Evolutionary conservation across 441 rosid genomes (phyloP), one percentile per base, ranked within the genome.

Genomic region (Bruguiera hainesii): DNA sequence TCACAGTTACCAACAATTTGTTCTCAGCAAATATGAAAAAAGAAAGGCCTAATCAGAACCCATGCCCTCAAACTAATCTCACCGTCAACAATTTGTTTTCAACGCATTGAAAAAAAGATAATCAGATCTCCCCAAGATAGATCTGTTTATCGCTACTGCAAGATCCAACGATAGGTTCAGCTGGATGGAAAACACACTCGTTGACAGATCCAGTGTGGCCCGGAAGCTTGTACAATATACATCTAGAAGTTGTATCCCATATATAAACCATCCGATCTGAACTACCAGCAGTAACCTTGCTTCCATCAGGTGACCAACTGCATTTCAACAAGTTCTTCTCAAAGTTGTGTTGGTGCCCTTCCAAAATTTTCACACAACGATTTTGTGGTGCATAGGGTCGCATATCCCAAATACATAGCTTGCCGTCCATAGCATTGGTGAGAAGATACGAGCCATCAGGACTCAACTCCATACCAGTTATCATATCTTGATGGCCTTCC

Each of bases 401-500:
- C 97, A 91, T 91, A 67, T 93, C 96, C 97, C 97, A 93, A 39
- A 93, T 87, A 74, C 87, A 88, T 49, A 93, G 96, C 88, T 88
- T 94, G 80, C 84, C 77, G 70, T 94, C 96, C 98, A 94, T 94
- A 15, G 89, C 93, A 72, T 85, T 94, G 29, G 96, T 89, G 56
- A 94, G 93, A 73, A 94, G 97, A 66, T 94, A 91, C 3, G 97
- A 93, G 49, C 98, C 98, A 56, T 93, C 98, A 37, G 97, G 97
- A 60, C 98, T 93, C 78, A 89, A 59, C 72, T 85, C 84, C 98
- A 93, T 91, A 30, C 93, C 84, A 1, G 97, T 93, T 72, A 89
- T 89, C 79, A 91, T 89, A 73, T 93, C 97, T 76, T 91, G 93
- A 80, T 93, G 98, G n/a, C 98, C 96, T 63, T 89, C 88, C 10